phyloP scores from a whole-genome alignment of 116 monocot genomes.

The Trichopus zeylanicus region DNA sequence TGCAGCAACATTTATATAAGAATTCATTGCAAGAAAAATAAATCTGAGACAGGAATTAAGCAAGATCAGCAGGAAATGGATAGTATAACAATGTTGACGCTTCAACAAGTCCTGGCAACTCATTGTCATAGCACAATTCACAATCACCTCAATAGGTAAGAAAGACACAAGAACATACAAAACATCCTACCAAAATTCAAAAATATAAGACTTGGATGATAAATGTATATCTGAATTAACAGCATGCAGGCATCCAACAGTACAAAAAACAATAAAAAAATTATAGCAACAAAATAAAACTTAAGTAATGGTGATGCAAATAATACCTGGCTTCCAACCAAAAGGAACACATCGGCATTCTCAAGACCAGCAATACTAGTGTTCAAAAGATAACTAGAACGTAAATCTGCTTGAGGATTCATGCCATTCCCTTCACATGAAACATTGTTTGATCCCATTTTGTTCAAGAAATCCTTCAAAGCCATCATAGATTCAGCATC shows the following conservation, averaged over 20 bases:
- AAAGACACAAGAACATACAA: too few relatives aligned
- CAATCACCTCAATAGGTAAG: too few relatives aligned
- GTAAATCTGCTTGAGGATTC: conserved; percentile 73
- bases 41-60: too few relatives aligned
- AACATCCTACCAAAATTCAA: too few relatives aligned
- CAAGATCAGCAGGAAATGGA: too few relatives aligned
- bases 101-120: too few relatives aligned
- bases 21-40: background rate
- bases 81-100: too few relatives aligned
- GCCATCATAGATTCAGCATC: conserved; percentile 99
- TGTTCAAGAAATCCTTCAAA: conserved; percentile 89
- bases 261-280: conserved; percentile 1
- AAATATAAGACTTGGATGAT: too few relatives aligned
- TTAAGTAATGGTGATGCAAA: background rate
- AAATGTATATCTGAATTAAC: too few relatives aligned
- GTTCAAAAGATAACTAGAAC: conserved; percentile 77
- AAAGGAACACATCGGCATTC: conserved; percentile 85
- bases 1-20: conserved; percentile 22
- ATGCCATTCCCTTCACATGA: conserved; percentile 86
- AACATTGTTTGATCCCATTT: conserved; percentile 85
- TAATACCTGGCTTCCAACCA: conserved; percentile 83
- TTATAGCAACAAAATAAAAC: background rate
- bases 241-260: too few relatives aligned
- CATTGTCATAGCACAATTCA: too few relatives aligned
- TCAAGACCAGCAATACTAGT: conserved; percentile 86